Evolutionary conservation across 371 early-diverging fungal species (phyloP), one percentile per base, ranked within the genome.

Genomic region (Dinochytrium kinnereticum): DNA sequence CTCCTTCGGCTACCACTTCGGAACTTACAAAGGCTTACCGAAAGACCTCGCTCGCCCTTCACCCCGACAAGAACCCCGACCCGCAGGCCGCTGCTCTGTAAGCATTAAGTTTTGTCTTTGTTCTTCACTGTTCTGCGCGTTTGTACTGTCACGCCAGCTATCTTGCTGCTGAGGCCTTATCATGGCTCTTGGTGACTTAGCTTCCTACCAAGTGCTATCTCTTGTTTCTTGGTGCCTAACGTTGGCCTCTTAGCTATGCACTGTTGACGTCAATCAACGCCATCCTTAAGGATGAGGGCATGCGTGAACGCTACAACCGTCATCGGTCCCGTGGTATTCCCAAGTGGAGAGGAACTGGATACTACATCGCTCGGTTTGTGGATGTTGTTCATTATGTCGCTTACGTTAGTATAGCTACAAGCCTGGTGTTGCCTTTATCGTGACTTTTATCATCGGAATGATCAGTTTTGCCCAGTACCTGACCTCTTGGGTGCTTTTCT

Each of bases 1-100:
- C 85, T 1, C 93, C 90, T 79, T 76, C 83, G 17, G 95, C 95
- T n/a, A 86, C 90, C 1, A 91, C 93, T 15, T 78, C 77, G 13
- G 93, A 98, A 73, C 92, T 99, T 71, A 96, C 94, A 79, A 94
- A 92, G 75, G 94, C 99, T 36, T 99, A 97, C 85, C 89, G 95
- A 79, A 95, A 94, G 89, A 78, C 93, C 57, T 97, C 97, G n/a
- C 85, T 95, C 53, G 88, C 88, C 77, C 94, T 95, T 78, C 99
- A 99, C 81, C 99, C 99, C 0, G 98, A 98, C 83, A 98, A 96
- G 84, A 85, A 80, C 77, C 76, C 81, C 3, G 66, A 59, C 31
- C 72, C 70, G 10, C 55, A 77, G 59, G 81, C 80, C n/a, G 68
- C 68, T 7, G 59, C 66, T 26, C 68, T 83, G 76, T 76, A 40